phyloP scores from a whole-genome alignment of 805 yeast genomes.

The Teunomyces funiuensis region DNA sequence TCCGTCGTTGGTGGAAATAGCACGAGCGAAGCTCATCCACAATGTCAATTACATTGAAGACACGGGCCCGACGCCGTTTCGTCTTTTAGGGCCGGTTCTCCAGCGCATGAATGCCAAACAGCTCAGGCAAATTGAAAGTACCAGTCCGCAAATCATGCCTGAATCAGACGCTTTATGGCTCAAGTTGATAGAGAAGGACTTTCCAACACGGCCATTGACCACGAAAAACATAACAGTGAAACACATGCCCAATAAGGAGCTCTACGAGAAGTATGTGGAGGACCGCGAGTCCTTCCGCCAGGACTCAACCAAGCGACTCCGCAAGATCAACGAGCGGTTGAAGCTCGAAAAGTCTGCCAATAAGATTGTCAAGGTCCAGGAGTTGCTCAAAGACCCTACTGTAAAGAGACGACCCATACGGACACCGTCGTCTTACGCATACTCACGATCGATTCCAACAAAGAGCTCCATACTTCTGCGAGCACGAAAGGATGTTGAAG shows the following conservation, averaged over 20 bases:
- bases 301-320: slow-evolving; percentile 45
- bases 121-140: slow-evolving; percentile 38
- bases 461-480: slow-evolving; percentile 31
- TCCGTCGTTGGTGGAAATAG: slow-evolving; percentile 12
- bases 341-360: slow-evolving; percentile 41
- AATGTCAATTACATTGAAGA: slow-evolving; percentile 11
- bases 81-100: slow-evolving; percentile 48
- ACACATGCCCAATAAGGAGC: slow-evolving; percentile 33
- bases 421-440: not conserved
- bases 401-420: slow-evolving; percentile 15
- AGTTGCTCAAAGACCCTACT: slow-evolving; percentile 29
- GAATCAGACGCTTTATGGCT: slow-evolving; percentile 49
- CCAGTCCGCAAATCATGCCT: slow-evolving; percentile 43
- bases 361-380: slow-evolving; percentile 22
- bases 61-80: slow-evolving; percentile 32
- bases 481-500: slow-evolving; percentile 37
- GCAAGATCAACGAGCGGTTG: slow-evolving; percentile 40
- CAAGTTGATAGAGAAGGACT: slow-evolving; percentile 45
- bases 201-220: slow-evolving; percentile 42
- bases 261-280: slow-evolving; percentile 37
- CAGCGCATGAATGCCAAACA: slow-evolving; percentile 38
- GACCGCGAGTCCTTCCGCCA: slow-evolving; percentile 46
- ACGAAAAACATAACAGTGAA: not conserved
- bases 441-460: slow-evolving; percentile 10
- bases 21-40: slow-evolving; percentile 12